Base-by-base conservation (phyloP, 306 rosid species). In the Trifolium dubium region DNA sequence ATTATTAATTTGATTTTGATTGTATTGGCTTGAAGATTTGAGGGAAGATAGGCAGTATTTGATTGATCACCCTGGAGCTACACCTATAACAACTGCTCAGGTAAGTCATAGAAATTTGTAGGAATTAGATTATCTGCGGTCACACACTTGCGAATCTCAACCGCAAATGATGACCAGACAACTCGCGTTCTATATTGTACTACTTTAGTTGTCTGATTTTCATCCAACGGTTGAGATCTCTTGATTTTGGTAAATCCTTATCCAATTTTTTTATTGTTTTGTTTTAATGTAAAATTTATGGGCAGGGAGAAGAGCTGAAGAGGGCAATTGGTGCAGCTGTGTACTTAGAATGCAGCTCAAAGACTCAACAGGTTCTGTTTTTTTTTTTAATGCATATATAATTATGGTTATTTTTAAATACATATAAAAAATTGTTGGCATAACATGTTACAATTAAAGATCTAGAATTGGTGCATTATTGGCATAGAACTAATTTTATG, bases 311-410 rank as follows among this genome's bases (percentile, higher is more conserved):
- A 85, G 98, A 93, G 69, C 87, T 93, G 80, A 90, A 85, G 92
- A 93, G 88, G 76, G 84, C 92, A 67, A 93, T 93, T 74, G 98
- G 98, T 82, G 97, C 97, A 62, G 93, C 93, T 47, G 88, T 81
- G 29, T 93, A 93, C 86, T 65, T 93, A 77, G 98, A 93, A 76
- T 93, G 98, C 86, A 93, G 98, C 86, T 89, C 98, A 51, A 93
- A 93, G 83, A 90, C 97, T 74, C 98, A 93, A 69, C 97, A 90
- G 97, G 98, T 89, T 81, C 17, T 17, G 37, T 18, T 76, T 64
- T 39, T 39, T 39, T 40, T 14, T 6, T 40, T 54, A 18, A 13
- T 10, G 23, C 28, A 50, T 15, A 3, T 44, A n/a, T n/a, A n/a
- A n/a, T n/a, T n/a, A n/a, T n/a, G n/a, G 10, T 10, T 39, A 39